These are phyloP conservation scores for Alternaria metachromatica DNA, from an alignment of 2,329 filamentous ascomycete genomes.

Conservation along the genomic window DNA sequence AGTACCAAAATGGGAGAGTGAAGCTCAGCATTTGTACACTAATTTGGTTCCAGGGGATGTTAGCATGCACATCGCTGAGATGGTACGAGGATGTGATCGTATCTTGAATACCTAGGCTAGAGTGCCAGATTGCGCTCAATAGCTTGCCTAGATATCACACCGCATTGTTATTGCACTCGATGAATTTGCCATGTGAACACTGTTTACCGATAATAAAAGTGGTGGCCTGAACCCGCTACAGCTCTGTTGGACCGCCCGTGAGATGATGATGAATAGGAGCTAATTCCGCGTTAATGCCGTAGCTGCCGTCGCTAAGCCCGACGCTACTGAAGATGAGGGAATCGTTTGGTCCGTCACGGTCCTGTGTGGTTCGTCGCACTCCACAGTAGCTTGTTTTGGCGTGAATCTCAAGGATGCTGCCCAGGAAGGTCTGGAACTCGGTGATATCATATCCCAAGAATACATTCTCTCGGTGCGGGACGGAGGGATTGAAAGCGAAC, in stretches of 20 bases:
- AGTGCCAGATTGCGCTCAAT: neutral
- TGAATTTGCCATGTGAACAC: neutral
- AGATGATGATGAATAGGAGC: neutral
- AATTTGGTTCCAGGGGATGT: slow-evolving; percentile 10
- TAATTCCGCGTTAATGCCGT: neutral
- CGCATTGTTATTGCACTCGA: neutral
- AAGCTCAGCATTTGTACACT: slow-evolving; percentile 11
- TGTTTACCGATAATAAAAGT: neutral
- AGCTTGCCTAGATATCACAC: slow-evolving; percentile 4
- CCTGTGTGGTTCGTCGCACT: neutral
- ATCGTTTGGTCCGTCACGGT: neutral
- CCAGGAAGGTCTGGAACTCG: neutral
- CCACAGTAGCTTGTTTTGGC: neutral
- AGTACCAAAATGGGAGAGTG: slow-evolving; percentile 6
- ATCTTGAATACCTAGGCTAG: slow-evolving; percentile 6
- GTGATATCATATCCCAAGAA: neutral
- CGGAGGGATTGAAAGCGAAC: neutral
- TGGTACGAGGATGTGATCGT: slow-evolving; percentile 2
- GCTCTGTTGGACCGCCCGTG: neutral
- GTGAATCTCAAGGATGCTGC: neutral
- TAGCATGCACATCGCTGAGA: neutral
- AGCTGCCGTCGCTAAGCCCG: neutral
- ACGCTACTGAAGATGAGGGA: neutral
- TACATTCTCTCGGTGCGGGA: neutral
- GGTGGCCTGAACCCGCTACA: neutral